These are phyloP conservation scores for Penium margaritaceum DNA, from an alignment of 139 green algal species.

Conservation along the genomic window DNA sequence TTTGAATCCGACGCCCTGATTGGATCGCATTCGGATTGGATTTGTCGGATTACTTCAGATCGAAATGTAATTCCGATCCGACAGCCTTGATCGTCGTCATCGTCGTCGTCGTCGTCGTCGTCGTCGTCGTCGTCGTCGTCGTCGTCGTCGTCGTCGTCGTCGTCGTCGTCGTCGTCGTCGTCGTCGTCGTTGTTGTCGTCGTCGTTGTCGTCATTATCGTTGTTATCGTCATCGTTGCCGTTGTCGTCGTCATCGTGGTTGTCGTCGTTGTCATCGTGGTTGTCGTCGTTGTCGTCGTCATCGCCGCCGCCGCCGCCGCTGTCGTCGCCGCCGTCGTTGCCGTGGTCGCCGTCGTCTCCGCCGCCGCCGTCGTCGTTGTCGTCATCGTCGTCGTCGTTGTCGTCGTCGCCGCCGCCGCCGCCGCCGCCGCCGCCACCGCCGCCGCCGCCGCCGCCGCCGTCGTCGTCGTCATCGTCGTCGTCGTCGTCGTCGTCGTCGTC, in stretches of 20 bases:
- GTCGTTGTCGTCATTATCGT: neutral
- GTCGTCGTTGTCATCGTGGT: too few species aligned
- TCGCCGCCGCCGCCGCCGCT: neutral
- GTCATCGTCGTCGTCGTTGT: neutral
- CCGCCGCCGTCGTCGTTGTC: too few species aligned
- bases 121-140: neutral
- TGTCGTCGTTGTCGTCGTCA: too few species aligned
- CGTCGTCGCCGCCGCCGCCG: too few species aligned
- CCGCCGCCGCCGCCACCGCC: too few species aligned
- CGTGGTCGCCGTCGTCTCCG: too few species aligned
- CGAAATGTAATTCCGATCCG: too few species aligned
- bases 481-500: slow-evolving; percentile 2
- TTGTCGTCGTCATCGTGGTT: too few species aligned
- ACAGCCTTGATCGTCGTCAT: too few species aligned
- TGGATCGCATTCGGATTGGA: too few species aligned
- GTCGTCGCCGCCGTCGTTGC: neutral
- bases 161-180: neutral
- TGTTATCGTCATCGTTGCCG: neutral
- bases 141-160: neutral
- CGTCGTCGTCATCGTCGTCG: neutral
- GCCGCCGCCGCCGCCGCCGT: neutral
- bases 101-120: neutral
- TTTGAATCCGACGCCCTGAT: too few species aligned
- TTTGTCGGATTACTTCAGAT: too few species aligned
- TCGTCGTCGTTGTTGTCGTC: neutral